phyloP scores from a whole-genome alignment of 2,329 filamentous ascomycete genomes.

The Aspergillus sp. region DNA sequence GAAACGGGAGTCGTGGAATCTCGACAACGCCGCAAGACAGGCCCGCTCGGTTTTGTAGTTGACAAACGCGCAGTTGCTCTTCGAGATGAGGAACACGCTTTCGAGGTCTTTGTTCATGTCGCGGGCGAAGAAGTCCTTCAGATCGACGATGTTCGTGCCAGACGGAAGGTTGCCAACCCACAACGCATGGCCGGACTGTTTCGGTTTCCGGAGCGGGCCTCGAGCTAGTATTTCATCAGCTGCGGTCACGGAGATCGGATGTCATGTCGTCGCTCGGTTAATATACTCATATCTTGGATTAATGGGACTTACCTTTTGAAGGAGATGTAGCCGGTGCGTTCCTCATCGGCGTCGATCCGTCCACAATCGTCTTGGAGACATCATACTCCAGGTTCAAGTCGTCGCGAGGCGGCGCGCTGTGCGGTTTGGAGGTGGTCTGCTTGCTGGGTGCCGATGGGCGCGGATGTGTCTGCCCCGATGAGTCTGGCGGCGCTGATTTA shows the following conservation, averaged over 20 bases:
- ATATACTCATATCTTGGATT: not conserved
- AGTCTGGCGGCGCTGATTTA: not conserved
- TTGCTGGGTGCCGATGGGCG: not conserved
- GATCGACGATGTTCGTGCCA: slow-evolving; percentile 72
- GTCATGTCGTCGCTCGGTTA: not conserved
- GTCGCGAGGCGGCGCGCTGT: no score
- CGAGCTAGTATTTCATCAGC: slow-evolving; percentile 41
- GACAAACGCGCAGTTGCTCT: slow-evolving; percentile 96
- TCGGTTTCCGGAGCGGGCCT: slow-evolving; percentile 65
- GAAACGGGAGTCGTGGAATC: slow-evolving; percentile 88
- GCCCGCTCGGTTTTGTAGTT: slow-evolving; percentile 82
- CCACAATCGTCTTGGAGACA: slow-evolving; percentile 36
- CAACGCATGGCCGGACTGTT: slow-evolving; percentile 77
- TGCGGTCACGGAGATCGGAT: not conserved
- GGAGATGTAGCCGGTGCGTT: slow-evolving; percentile 11
- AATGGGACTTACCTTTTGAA: slow-evolving; percentile 20
- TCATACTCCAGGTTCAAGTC: slow-evolving; percentile 23
- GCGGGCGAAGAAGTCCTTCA: slow-evolving; percentile 88
- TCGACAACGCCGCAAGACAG: slow-evolving; percentile 72
- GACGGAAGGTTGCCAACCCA: slow-evolving; percentile 95
- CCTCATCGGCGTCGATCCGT: slow-evolving; percentile 33
- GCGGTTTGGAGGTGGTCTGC: slow-evolving; percentile 3
- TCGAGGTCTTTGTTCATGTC: slow-evolving; percentile 73
- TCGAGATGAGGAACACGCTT: slow-evolving; percentile 89
- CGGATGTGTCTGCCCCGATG: no score